phyloP scores from a whole-genome alignment of 2,329 filamentous ascomycete species.

The Albophoma yamanashiensis region DNA sequence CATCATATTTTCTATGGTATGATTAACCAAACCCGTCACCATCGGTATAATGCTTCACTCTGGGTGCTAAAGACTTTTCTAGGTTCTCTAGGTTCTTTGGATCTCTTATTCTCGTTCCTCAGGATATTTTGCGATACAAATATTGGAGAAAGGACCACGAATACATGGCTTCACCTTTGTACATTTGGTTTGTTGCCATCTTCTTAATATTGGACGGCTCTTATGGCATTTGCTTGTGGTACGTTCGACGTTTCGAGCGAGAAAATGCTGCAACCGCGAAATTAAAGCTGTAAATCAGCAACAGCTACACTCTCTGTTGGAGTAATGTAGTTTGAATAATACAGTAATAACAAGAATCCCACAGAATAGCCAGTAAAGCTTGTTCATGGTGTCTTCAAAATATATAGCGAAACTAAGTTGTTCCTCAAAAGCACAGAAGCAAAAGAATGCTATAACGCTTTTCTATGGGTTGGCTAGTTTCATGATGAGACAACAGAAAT shows the following conservation, averaged over 20 bases:
- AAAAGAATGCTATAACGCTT: no score
- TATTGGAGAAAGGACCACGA: constrained; percentile 1
- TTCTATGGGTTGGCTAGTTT: no score
- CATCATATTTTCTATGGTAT: constrained; percentile 1
- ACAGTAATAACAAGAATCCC: not conserved
- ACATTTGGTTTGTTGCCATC: not conserved
- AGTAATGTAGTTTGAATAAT: not conserved
- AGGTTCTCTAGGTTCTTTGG: constrained; percentile 1
- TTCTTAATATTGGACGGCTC: not conserved
- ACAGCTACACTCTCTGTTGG: not conserved
- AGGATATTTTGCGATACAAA: constrained; percentile 1
- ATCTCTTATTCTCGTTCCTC: not conserved
- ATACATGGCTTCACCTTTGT: not conserved
- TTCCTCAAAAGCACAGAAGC: no score
- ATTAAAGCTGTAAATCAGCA: not conserved
- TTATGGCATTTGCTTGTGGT: not conserved
- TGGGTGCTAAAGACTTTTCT: not conserved
- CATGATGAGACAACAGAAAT: no score
- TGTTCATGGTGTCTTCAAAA: no score
- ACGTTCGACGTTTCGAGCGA: not conserved
- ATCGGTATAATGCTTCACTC: not conserved
- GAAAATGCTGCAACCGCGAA: not conserved
- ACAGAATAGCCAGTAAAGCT: no score
- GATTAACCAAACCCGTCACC: not conserved
- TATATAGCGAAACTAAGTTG: no score